A percentile compares a stretch with the other conserved stretches of the same genome.
These are phyloP conservation scores for Boechera retrofracta DNA, from an alignment of 345 rosid species.

Conservation along the genomic window DNA sequence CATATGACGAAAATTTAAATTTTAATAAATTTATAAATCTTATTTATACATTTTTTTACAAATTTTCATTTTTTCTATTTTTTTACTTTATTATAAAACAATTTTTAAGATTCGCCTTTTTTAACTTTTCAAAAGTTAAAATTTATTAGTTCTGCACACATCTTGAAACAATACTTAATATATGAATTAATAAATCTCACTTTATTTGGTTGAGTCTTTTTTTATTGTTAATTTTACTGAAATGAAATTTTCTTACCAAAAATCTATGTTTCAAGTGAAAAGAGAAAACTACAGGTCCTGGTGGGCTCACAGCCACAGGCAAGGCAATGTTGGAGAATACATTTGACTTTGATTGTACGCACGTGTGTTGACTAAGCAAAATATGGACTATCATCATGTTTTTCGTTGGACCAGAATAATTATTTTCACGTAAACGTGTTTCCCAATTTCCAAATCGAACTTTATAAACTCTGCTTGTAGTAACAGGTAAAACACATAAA, in stretches of 20 bases:
- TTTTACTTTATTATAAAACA: too few species aligned
- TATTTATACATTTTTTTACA: background rate
- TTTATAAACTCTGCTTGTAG: background rate
- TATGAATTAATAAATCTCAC: too few species aligned
- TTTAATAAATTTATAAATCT: background rate
- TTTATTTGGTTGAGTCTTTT: background rate
- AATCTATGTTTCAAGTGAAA: conserved; percentile 11
- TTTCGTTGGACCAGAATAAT: conserved; percentile 4
- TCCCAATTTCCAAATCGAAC: background rate
- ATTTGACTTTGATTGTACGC: conserved; percentile 40
- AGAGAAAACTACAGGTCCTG: conserved; percentile 13
- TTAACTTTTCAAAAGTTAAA: too few species aligned
- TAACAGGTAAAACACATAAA: background rate
- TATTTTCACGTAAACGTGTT: background rate
- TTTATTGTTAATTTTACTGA: background rate
- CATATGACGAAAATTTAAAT: background rate
- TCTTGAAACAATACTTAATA: too few species aligned
- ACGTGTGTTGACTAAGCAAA: conserved; percentile 39
- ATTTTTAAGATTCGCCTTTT: too few species aligned
- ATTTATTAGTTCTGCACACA: too few species aligned
- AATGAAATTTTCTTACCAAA: background rate
- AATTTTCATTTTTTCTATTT: too few species aligned
- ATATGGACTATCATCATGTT: background rate
- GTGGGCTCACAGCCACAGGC: conserved; percentile 4
- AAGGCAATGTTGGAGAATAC: conserved; percentile 26